These are phyloP conservation scores for Gossypioides kirkii DNA, from an alignment of 345 rosid species.

Conservation along the genomic window DNA sequence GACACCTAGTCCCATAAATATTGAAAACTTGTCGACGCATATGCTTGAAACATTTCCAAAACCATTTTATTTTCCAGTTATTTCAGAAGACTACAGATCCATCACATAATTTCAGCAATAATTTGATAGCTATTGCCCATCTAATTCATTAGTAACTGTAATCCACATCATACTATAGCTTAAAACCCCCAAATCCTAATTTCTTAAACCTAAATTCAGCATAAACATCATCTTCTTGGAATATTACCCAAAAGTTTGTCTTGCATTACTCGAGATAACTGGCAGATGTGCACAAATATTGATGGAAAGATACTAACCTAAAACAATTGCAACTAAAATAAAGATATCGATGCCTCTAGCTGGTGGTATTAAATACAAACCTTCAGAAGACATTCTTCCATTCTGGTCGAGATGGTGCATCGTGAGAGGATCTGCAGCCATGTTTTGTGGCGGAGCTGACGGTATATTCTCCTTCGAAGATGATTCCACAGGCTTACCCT, in stretches of 20 bases:
- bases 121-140: no score
- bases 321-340: background rate
- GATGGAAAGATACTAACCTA: background rate
- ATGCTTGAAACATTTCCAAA: background rate
- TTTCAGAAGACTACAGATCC: background rate
- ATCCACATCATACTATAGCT: background rate
- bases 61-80: background rate
- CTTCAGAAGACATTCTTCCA: conserved; percentile 45
- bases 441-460: conserved; percentile 42
- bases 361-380: conserved; percentile 29
- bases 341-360: background rate
- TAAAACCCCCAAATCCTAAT: background rate
- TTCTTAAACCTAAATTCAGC: background rate
- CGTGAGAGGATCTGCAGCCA: conserved; percentile 44
- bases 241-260: conserved; percentile 8
- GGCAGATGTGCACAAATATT: background rate
- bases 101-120: background rate
- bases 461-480: conserved; percentile 43
- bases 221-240: background rate
- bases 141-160: no score
- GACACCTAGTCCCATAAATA: background rate
- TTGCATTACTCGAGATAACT: background rate
- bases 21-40: background rate
- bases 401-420: conserved; percentile 39
- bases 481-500: conserved; percentile 63